phyloP scores from a whole-genome alignment of 1,284 basidiomycete genomes.

The Microbotryum violaceum region DNA sequence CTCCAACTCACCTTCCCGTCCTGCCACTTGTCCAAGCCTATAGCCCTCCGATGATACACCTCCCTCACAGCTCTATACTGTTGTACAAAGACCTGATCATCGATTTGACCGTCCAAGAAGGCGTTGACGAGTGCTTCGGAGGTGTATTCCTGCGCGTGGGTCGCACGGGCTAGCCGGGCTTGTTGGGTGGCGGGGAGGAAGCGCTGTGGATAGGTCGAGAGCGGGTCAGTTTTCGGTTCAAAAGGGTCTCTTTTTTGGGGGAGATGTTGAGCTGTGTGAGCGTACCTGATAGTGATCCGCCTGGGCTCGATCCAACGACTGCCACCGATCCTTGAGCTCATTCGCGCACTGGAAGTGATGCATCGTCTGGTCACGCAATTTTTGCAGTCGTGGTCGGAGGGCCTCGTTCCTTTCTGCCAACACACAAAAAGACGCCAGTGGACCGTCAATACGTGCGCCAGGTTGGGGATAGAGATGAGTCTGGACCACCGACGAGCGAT shows the following conservation, averaged over 20 bases:
- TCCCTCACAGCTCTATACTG: conserved; percentile 79
- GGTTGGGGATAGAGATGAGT: background rate
- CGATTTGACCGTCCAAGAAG: conserved; percentile 58
- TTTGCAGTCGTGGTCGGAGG: conserved; percentile 53
- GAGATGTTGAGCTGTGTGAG: background rate
- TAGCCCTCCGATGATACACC: conserved; percentile 76
- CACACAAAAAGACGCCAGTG: no score
- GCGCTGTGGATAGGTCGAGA: conserved; percentile 48
- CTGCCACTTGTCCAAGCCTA: conserved; percentile 80
- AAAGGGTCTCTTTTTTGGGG: background rate
- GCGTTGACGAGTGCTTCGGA: conserved; percentile 71
- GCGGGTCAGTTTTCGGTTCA: no score
- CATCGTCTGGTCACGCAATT: conserved; percentile 35
- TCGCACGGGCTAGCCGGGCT: conserved; percentile 73
- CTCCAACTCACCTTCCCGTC: conserved; percentile 72
- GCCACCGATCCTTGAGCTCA: conserved; percentile 67
- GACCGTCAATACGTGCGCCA: background rate
- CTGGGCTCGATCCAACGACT: conserved; percentile 75
- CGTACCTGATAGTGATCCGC: conserved; percentile 73
- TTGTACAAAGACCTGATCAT: conserved; percentile 72
- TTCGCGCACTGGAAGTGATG: conserved; percentile 72
- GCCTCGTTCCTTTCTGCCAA: conserved; percentile 61
- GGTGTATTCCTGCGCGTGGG: conserved; percentile 75
- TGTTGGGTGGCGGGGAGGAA: conserved; percentile 76
- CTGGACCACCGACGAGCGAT: conserved; percentile 63